Base-by-base conservation (phyloP, 352 stramenopile species). In the Pythium pyrilobum region DNA sequence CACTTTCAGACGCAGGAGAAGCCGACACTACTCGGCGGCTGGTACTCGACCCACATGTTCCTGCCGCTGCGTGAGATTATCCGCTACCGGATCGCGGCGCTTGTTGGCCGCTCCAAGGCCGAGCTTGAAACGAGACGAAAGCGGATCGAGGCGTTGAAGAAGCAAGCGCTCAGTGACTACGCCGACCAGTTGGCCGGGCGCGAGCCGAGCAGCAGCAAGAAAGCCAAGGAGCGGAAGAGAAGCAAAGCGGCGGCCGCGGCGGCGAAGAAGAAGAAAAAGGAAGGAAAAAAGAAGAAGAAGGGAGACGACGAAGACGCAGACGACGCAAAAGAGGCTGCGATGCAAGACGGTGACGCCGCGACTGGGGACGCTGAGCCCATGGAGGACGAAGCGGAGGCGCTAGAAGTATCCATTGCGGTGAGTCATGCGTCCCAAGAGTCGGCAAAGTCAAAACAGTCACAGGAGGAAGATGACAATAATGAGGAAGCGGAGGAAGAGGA, bases 31-130 rank as follows among this genome's bases (percentile, higher is more conserved):
- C 67, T 89, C 3, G 75, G 77, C 24, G 81, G 81, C 3, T 92
- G 81, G 81, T 92, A 81, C 64, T 75, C 81, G 18, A 80, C 77
- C 28, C 77, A 88, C 43, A 87, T 92, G 79, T 92, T 92, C 37
- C 33, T 86, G 44, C 72, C 75, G 8, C 55, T 92, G 37, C 81
- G 81, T 12, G 81, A 92, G 54, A 88, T 90, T 32, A 78, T 92
- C 36, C 72, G 80, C 15, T 66, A 77, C 51, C 81, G 79, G 28
- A 90, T 92, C 29, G 81, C 80, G 6, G 67, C 78, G 18, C 67
- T 89, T 6, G 81, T 92, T 0, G 77, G 78, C 9, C 79, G 81
- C 8, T 86, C 81, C 13, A 80, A 81, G 34, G 77, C 70, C 0
- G 81, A 92, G 27, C 62, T 92, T 7, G 75, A 83, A 11, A 77